These are phyloP conservation scores for Lepiota brunneoincarnata DNA, from an alignment of 768 basidiomycete species.

Conservation along the genomic window DNA sequence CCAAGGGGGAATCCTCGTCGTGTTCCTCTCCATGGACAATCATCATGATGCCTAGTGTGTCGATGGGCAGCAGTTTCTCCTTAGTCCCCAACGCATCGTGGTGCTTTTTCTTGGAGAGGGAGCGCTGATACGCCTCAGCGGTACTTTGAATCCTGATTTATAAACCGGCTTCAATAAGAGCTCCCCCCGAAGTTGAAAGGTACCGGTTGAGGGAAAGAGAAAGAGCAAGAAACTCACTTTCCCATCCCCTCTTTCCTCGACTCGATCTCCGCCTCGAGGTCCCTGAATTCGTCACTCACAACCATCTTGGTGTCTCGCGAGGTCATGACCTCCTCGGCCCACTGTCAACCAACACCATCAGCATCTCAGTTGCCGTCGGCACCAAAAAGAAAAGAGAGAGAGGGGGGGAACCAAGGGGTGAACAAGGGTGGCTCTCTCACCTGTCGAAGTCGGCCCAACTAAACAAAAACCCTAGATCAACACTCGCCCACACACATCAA, in stretches of 20 bases:
- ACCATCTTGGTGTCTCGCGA: constrained; percentile 71
- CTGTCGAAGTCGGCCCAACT: constrained; percentile 81
- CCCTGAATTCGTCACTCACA: constrained; percentile 75
- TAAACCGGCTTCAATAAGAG: background rate
- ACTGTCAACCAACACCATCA: constrained; percentile 39
- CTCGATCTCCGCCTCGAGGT: constrained; percentile 83
- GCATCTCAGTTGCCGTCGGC: constrained; percentile 5
- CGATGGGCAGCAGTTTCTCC: constrained; percentile 74
- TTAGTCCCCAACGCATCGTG: constrained; percentile 57
- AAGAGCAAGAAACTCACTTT: constrained; percentile 46
- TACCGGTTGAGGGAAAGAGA: background rate
- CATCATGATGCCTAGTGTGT: constrained; percentile 84
- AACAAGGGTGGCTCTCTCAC: constrained; percentile 34
- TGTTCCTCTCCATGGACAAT: constrained; percentile 82
- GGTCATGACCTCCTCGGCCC: constrained; percentile 89
- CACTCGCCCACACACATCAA: background rate
- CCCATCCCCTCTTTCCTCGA: constrained; percentile 70
- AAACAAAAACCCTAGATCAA: background rate
- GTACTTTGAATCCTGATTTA: constrained; percentile 60
- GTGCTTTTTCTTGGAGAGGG: constrained; percentile 74
- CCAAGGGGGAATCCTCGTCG: constrained; percentile 72
- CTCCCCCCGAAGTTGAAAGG: background rate
- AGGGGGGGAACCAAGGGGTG: background rate
- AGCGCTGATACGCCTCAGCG: constrained; percentile 68
- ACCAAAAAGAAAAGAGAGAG: background rate